These are phyloP conservation scores for Aureobasidium musti DNA, from an alignment of 2,329 filamentous ascomycete genomes.

Conservation along the genomic window DNA sequence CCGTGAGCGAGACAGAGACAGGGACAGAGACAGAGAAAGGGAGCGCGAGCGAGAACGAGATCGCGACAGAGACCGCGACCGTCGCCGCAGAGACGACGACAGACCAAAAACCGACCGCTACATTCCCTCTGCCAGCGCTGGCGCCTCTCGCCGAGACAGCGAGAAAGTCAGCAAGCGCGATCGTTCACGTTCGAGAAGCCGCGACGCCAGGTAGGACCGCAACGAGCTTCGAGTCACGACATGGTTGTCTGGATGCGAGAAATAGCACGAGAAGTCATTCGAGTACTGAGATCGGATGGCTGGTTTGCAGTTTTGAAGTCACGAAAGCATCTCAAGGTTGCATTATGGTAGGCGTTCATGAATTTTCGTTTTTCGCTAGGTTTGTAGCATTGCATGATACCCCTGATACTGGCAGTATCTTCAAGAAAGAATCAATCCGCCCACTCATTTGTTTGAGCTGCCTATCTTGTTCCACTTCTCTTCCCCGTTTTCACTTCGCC, in stretches of 20 bases:
- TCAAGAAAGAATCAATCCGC: background rate
- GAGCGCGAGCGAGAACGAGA: conserved; percentile 40
- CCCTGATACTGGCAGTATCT: background rate
- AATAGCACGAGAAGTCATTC: background rate
- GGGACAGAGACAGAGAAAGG: conserved; percentile 45
- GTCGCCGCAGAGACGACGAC: conserved; percentile 19
- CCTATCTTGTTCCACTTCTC: background rate
- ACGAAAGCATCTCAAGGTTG: background rate
- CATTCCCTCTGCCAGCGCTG: conserved; percentile 12
- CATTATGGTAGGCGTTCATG: conserved; percentile 6
- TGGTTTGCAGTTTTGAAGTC: background rate
- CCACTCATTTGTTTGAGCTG: too few relatives aligned
- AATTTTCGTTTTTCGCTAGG: background rate
- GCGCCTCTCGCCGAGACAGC: conserved; percentile 20
- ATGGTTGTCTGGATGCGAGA: background rate
- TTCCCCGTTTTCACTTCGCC: too few relatives aligned
- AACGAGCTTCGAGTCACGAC: background rate
- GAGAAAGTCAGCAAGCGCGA: conserved; percentile 20
- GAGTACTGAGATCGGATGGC: background rate
- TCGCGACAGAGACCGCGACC: conserved; percentile 36
- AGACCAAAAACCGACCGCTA: conserved; percentile 16
- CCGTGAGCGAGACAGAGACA: conserved; percentile 38
- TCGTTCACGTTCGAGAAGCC: conserved; percentile 16
- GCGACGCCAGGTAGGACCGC: conserved; percentile 11
- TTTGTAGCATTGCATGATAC: conserved; percentile 16